Base-by-base conservation (phyloP, 2,329 filamentous ascomycete species). In the Stemphylium lycopersici region DNA sequence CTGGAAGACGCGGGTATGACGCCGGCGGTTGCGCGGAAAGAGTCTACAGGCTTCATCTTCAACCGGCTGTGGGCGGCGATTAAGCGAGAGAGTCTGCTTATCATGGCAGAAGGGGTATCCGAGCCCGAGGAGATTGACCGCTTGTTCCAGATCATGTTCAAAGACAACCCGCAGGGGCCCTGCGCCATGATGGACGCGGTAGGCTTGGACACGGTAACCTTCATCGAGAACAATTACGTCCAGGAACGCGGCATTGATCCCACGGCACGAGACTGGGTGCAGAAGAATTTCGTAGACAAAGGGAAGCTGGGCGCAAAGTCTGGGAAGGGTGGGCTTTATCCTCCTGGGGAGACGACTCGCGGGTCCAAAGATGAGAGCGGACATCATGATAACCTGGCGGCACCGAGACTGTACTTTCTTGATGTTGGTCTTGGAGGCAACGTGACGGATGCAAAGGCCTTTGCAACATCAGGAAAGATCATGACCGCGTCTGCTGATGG, bases 11-110 rank as follows among this genome's bases (percentile, higher is more conserved):
- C 71, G 2, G 80, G 76, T 0, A 75, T 77, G 29, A 62, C 72
- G 2, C 80, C 80, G 0, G 75, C 77, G 18, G 63, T 75, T 4
- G 80, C 80, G 0, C 61, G 73, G 6, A 79, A 78, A 43, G 78
- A 84, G 56, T 83, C 81, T 0, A 83, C 81, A 0, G 79, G 83
- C 0, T 80, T 84, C 56, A 80, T 85, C 32, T 82, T 83, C 61
- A 84, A 85, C 48, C 78, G 83, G 0, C 66, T 85, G 0, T 85
- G 83, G 82, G 83, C 83, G 0, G 83, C 83, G 0, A 75, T 85
- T 13, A 84, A 85, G 65, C 74, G 83, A 2, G 83, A 85, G 58
- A 67, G 71, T 0, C 56, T 85, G 46, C 76, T 67, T 0, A 81
- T 84, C 8, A 57, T 85, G 2, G 73, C 78, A 0, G 82, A 84